These are phyloP conservation scores for Epichloe typhina DNA, from an alignment of 2,329 filamentous ascomycete genomes.

Conservation along the genomic window DNA sequence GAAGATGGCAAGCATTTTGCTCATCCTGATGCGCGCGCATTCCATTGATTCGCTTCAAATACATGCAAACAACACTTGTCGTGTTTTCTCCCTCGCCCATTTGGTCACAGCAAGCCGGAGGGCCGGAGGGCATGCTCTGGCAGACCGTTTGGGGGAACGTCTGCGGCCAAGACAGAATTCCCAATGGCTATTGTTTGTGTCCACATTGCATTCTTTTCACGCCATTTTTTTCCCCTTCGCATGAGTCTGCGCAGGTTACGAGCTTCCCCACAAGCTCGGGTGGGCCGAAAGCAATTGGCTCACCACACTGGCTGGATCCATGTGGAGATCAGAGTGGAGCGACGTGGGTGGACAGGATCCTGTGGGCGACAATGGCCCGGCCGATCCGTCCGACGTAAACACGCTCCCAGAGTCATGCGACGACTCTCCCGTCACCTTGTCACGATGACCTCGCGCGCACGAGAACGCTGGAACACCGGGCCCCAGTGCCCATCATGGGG, in stretches of 20 bases:
- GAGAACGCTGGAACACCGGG: background rate
- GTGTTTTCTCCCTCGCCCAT: background rate
- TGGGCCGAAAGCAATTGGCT: constrained; percentile 15
- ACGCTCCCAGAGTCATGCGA: background rate
- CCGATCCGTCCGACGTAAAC: constrained; percentile 12
- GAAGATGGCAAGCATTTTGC: background rate
- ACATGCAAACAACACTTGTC: background rate
- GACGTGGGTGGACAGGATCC: background rate
- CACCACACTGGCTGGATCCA: constrained; percentile 11
- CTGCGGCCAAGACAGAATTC: background rate
- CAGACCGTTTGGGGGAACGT: background rate
- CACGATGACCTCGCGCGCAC: background rate
- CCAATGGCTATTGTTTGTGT: constrained; percentile 7
- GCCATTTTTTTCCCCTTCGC: constrained; percentile 8
- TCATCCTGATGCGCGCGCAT: background rate
- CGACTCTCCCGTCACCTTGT: background rate
- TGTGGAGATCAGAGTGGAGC: constrained; percentile 10
- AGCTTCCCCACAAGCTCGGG: constrained; percentile 20
- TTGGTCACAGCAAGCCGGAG: background rate
- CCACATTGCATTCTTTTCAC: constrained; percentile 12
- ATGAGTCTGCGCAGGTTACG: constrained; percentile 18
- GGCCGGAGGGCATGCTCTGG: background rate
- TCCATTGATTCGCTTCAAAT: background rate
- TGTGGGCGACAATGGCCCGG: constrained; percentile 1
- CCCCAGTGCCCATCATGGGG: too few species aligned